Base-by-base conservation (phyloP, 495 filamentous ascomycete genomes). In the Jackrogersella multiformis region DNA sequence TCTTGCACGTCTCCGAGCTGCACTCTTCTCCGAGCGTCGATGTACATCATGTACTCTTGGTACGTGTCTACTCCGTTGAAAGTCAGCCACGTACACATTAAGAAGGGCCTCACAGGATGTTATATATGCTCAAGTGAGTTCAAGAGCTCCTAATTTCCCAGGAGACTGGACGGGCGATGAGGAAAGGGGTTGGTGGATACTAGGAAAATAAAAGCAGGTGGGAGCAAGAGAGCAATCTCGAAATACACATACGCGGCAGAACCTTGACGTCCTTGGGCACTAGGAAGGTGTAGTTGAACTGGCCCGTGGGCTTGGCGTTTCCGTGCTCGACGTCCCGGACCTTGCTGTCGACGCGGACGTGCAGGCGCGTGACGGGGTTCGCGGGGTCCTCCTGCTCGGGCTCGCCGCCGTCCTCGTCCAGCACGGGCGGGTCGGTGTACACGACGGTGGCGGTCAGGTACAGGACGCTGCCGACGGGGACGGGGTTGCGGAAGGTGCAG, bases 201-300 rank as follows among this genome's bases (percentile, higher is more conserved):
- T 16, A 44, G 24, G 5, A 13, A 28, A 42, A 12, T 16, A 28
- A n/a, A 35, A 18, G 20, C 2, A 28, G 4, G 0, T 20, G 21
- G 13, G 18, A 26, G 23, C 10, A 21, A 55, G 13, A 23, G 28
- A 24, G 16, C 0, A 26, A 49, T 9, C 21, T 9, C 0, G 13
- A 3, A 6, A 24, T 48, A 49, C 0, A 64, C 66, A 18, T 69
- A 69, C 66, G 80, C 18, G 92, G 92, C 81, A 94, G 87, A 24
- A 94, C 87, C 68, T 89, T 83, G 28, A 94, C 78, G 71, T 91
- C 84, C 72, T 83, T 88, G 38, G 88, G 85, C 18, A 94, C 91
- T 30, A 86, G 79, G 75, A 94, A 94, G 0, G 92, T 94, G 71
- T 96, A 94, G 63, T 94, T 92, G 74, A 96, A 94, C 72, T 89